phyloP scores from a whole-genome alignment of 208 protist species.

The Phytomonas sp. region DNA sequence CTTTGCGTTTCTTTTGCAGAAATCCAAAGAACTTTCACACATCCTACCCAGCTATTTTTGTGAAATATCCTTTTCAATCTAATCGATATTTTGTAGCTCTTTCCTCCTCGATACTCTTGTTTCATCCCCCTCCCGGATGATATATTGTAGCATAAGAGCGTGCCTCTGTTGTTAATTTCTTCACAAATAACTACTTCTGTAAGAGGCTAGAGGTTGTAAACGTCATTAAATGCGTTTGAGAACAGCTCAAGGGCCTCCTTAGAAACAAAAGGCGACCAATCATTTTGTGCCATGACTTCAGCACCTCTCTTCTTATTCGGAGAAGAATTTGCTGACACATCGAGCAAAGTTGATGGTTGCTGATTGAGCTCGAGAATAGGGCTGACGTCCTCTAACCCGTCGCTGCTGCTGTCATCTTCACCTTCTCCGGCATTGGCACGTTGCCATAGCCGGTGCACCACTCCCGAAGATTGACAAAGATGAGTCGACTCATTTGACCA shows the following conservation, averaged over 20 bases:
- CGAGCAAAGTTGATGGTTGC: not conserved
- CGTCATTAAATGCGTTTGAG: constrained; percentile 2
- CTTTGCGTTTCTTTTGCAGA: not conserved
- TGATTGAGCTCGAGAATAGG: constrained; percentile 16
- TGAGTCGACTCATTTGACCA: not conserved
- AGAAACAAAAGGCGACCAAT: not conserved
- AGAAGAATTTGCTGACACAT: not conserved
- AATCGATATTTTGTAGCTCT: too few species aligned
- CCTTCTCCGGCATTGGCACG: not conserved
- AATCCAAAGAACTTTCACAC: not conserved
- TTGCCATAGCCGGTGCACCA: not conserved
- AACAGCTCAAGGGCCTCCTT: constrained; percentile 9
- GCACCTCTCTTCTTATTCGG: not conserved
- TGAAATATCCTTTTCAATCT: too few species aligned
- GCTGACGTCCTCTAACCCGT: constrained; percentile 18
- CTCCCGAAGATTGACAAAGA: not conserved
- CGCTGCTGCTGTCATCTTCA: not conserved
- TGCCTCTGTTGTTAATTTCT: not conserved
- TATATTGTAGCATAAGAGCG: not conserved
- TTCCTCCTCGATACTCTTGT: not conserved
- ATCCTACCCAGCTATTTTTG: too few species aligned
- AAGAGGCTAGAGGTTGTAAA: not conserved
- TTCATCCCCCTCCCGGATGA: not conserved
- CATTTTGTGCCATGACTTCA: constrained; percentile 1
- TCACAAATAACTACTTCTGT: not conserved